Evolutionary conservation across 2,329 filamentous ascomycete genomes (phyloP), one percentile per base, ranked within the genome.

Genomic region (Trichothecium roseum): DNA sequence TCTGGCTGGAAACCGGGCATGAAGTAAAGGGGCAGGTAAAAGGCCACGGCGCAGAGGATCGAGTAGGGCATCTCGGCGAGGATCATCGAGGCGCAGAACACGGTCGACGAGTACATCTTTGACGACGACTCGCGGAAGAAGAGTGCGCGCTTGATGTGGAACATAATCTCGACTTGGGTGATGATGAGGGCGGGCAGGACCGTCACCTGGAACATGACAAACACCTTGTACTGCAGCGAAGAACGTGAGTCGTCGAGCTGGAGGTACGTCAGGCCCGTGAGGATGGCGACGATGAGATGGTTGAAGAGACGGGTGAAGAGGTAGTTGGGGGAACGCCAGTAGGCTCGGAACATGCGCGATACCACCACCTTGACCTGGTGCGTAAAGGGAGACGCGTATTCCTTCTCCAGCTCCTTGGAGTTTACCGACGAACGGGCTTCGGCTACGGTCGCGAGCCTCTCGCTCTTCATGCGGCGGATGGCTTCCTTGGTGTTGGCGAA

Each of bases 271-370:
- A 94, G 68, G 46, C 87, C 87, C 1, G 81, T 85, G 37, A 93
- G 62, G 12, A 94, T 51, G 1, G 83, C 80, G 44, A 94, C 83
- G 41, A 78, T 73, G 40, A 89, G 64, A 54, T 94, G 86, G 52
- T 83, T 88, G 66, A 89, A 93, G 14, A 94, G 64, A 14, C 86
- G 75, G 1, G 86, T 93, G 56, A 93, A 91, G 35, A 86, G 78
- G 54, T 94, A 94, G 62, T 93, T 87, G 26, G 84, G 84, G 2
- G 81, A 84, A 29, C 87, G 72, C 84, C 84, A 94, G 64, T 84
- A 89, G 0, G 83, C 72, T 4, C 85, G 64, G 54, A 86, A 82
- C 44, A 80, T 85, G 38, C 88, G 78, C 39, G 63, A 67, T 45
- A 77, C 71, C 20, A 94, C 85, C 3, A 83, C 60, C 56, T 76